Conservation (phyloP, 768 basidiomycete species). For the Baorangia bicolor region DNA sequence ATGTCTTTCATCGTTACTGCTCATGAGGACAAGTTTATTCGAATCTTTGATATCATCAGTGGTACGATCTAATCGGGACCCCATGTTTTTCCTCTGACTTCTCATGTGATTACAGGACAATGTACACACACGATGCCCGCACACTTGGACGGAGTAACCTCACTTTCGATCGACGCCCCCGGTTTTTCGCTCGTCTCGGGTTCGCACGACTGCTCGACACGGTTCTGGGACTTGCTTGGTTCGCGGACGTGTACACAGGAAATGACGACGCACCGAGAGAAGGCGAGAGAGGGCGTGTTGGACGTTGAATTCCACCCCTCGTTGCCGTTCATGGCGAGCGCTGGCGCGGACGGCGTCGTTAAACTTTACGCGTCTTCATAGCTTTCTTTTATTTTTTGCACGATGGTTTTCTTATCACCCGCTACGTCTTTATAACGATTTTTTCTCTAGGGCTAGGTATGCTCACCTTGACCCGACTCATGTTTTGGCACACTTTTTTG, state of each 20-base stretch:
- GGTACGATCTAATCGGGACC: constrained; percentile 47
- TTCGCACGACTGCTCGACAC: constrained; percentile 90
- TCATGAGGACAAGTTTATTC: constrained; percentile 92
- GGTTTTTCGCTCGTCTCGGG: constrained; percentile 87
- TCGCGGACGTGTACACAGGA: constrained; percentile 85
- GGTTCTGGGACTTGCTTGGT: constrained; percentile 91
- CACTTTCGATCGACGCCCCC: constrained; percentile 82
- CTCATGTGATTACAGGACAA: constrained; percentile 49
- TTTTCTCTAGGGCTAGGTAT: constrained; percentile 1
- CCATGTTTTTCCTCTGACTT: not conserved
- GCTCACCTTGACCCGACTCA: constrained; percentile 13
- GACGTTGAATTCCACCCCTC: constrained; percentile 84
- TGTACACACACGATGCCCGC: constrained; percentile 89
- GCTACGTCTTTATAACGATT: constrained; percentile 3
- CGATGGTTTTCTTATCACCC: not conserved
- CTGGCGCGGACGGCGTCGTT: constrained; percentile 94
- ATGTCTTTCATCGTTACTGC: constrained; percentile 85
- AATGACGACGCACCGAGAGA: constrained; percentile 83
- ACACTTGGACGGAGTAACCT: constrained; percentile 90
- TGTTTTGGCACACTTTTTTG: constrained; percentile 6
- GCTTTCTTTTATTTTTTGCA: not conserved
- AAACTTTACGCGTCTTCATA: constrained; percentile 87
- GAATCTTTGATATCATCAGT: constrained; percentile 81
- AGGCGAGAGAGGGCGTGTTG: constrained; percentile 87
- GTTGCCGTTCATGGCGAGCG: constrained; percentile 85